A percentile compares a stretch with the other conserved stretches of the same genome.
phyloP scores from a whole-genome alignment of 148 eudicot genomes.

The Nyssa sinensis region DNA sequence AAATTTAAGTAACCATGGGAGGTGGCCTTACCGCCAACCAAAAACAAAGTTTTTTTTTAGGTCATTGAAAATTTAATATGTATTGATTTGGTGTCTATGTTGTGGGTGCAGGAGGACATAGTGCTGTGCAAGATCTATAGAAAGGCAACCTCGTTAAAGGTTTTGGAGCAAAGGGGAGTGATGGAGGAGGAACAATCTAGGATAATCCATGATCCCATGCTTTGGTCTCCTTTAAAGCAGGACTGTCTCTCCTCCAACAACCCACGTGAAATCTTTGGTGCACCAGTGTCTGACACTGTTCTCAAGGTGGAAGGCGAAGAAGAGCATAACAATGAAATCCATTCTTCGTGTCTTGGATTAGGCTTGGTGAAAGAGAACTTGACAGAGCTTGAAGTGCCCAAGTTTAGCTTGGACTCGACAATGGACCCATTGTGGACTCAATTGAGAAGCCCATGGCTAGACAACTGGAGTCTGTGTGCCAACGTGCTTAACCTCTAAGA shows the following conservation, averaged over 20 bases:
- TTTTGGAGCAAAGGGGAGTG: conserved; percentile 9
- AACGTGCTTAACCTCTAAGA: conserved; percentile 2
- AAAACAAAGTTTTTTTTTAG: too few relatives aligned
- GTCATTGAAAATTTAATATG: background rate
- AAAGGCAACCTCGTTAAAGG: conserved; percentile 6
- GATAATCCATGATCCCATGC: background rate
- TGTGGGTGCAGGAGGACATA: conserved; percentile 4
- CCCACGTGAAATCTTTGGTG: background rate
- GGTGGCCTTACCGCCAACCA: too few relatives aligned
- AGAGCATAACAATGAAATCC: background rate
- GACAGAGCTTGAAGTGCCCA: conserved; percentile 7
- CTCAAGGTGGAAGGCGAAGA: background rate
- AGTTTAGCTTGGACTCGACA: conserved; percentile 3
- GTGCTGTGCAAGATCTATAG: conserved; percentile 9
- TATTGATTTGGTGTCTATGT: background rate
- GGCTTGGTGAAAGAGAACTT: background rate
- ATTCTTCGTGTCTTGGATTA: background rate
- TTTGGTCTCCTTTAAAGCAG: background rate
- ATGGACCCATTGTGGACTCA: conserved; percentile 10
- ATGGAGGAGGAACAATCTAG: background rate
- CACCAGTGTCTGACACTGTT: background rate
- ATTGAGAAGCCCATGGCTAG: conserved; percentile 8
- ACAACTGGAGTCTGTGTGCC: conserved; percentile 1
- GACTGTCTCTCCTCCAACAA: background rate
- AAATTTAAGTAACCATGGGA: too few relatives aligned